These are phyloP conservation scores for Elaeagnus macrophylla DNA, from an alignment of 306 rosid species.

Conservation along the genomic window DNA sequence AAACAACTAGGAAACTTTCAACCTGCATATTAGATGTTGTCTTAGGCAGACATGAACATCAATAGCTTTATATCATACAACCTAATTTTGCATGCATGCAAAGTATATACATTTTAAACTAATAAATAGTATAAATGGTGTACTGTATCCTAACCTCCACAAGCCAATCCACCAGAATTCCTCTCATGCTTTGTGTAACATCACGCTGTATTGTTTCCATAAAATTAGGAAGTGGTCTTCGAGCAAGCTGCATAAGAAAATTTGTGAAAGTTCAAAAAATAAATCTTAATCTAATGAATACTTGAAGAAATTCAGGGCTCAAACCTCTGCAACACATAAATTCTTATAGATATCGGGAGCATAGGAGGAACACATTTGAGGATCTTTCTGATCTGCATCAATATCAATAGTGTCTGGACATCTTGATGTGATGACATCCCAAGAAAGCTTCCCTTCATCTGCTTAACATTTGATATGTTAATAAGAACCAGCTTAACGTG, in stretches of 20 bases:
- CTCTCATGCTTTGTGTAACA: constrained; percentile 81
- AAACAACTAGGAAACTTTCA: not conserved
- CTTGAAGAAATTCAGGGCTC: constrained; percentile 17
- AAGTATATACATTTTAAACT: constrained; percentile 1
- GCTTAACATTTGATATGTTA: constrained; percentile 16
- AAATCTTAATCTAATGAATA: constrained; percentile 5
- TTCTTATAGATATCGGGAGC: constrained; percentile 62
- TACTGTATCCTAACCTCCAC: constrained; percentile 63
- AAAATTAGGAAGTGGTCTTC: constrained; percentile 55
- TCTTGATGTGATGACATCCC: constrained; percentile 18
- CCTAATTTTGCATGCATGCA: not conserved
- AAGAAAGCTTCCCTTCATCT: constrained; percentile 28
- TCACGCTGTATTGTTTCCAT: constrained; percentile 71
- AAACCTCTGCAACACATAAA: constrained; percentile 72
- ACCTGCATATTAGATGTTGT: not conserved
- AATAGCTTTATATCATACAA: constrained; percentile 4
- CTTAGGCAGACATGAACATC: not conserved
- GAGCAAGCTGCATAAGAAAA: constrained; percentile 40
- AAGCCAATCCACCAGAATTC: constrained; percentile 89
- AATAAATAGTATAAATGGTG: not conserved
- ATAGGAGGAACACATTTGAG: constrained; percentile 60
- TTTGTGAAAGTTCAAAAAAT: not conserved
- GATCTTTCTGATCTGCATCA: constrained; percentile 60
- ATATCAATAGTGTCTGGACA: constrained; percentile 39
- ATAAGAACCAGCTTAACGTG: not conserved